Conservation (phyloP, 768 basidiomycete genomes). For the Serendipita sp. region DNA sequence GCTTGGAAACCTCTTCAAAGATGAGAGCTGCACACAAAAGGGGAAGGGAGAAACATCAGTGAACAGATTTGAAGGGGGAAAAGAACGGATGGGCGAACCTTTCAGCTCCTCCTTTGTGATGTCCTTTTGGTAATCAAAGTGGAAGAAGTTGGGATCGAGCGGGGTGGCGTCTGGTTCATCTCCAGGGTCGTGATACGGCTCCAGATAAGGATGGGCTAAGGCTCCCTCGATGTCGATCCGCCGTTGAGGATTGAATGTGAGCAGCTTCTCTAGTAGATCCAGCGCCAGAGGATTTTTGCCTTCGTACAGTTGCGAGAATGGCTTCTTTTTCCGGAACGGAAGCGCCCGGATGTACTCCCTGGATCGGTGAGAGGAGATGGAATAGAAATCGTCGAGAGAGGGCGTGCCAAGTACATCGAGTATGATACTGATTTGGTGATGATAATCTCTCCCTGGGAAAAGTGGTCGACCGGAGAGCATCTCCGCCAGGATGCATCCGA, state of each 20-base stretch:
- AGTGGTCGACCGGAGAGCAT: conserved; percentile 85
- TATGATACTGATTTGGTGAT: conserved; percentile 85
- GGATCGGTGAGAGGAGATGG: conserved; percentile 64
- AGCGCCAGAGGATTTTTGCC: conserved; percentile 47
- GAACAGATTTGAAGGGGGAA: not conserved
- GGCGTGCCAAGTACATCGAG: conserved; percentile 88
- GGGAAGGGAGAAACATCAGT: too few relatives aligned
- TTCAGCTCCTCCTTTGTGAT: conserved; percentile 47
- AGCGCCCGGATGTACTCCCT: conserved; percentile 81
- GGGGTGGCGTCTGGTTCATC: conserved; percentile 70
- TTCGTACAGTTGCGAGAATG: conserved; percentile 54
- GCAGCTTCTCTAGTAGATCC: conserved; percentile 62
- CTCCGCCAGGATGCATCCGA: conserved; percentile 78
- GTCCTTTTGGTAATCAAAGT: conserved; percentile 43
- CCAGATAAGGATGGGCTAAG: conserved; percentile 46
- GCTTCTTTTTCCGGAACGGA: conserved; percentile 69
- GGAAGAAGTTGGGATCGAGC: conserved; percentile 67
- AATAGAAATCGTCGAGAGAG: conserved; percentile 87
- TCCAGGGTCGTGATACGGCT: conserved; percentile 17
- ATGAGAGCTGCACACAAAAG: not conserved
- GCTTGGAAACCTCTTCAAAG: not conserved
- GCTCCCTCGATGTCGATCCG: conserved; percentile 81
- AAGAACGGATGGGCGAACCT: conserved; percentile 25
- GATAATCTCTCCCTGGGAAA: conserved; percentile 94
- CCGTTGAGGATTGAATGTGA: conserved; percentile 75